A percentile compares a stretch with the other conserved stretches of the same genome.
Evolutionary conservation across 164 flowering plant genomes (phyloP).

Genomic region (Kalanchoe fedtschenkoi): DNA sequence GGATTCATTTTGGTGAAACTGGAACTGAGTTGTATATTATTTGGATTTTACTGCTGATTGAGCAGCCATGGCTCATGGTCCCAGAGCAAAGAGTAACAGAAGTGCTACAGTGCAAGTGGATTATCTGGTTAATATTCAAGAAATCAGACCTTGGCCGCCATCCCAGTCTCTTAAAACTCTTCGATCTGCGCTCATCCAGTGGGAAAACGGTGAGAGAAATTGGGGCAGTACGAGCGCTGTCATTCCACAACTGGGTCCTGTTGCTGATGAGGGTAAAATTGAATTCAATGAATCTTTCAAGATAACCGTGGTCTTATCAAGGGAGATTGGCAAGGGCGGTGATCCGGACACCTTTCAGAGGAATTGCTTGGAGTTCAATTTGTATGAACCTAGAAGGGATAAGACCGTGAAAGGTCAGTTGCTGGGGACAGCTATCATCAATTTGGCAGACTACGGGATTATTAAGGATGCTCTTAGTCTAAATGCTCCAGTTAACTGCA

Average conservation of each 20-base stretch:
- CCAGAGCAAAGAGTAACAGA: conserved; percentile 24
- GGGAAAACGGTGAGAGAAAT: conserved; percentile 38
- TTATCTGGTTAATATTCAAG: conserved; percentile 29
- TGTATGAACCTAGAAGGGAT: conserved; percentile 40
- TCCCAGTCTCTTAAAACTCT: conserved; percentile 34
- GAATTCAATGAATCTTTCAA: conserved; percentile 38
- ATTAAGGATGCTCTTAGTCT: conserved; percentile 20
- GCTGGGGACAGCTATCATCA: conserved; percentile 30
- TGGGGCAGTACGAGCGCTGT: conserved; percentile 34
- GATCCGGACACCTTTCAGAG: conserved; percentile 24
- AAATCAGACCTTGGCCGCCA: conserved; percentile 47
- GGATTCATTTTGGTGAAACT: no score
- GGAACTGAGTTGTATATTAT: no score
- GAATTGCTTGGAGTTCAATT: conserved; percentile 31
- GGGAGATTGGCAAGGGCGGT: conserved; percentile 20
- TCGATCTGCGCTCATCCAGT: conserved; percentile 34
- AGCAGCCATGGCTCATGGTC: conserved; percentile 29
- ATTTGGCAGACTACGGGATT: conserved; percentile 37
- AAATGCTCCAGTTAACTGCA: conserved; percentile 27
- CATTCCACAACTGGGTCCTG: conserved; percentile 26
- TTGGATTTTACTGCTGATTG: neutral
- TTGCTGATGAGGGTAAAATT: conserved; percentile 35
- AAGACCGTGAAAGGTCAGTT: conserved; percentile 24
- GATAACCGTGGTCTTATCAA: conserved; percentile 20
- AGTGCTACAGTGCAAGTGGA: conserved; percentile 18